phyloP scores from a whole-genome alignment of 257 asterid genomes.

The Primulina eburnea region DNA sequence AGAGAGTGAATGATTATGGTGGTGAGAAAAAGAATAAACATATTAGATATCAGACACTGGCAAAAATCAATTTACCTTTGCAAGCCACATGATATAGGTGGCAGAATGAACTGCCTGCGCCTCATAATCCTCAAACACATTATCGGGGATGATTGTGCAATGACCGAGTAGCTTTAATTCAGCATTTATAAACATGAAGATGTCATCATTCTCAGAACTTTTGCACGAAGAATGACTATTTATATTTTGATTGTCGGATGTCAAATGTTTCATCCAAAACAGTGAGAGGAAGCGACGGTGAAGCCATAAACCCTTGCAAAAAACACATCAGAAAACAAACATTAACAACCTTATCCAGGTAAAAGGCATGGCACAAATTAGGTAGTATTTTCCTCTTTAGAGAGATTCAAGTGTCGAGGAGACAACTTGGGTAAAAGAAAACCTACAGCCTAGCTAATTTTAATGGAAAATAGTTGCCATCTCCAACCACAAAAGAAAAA shows the following conservation, averaged over 20 bases:
- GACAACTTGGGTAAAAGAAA: background rate
- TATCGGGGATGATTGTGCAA: constrained; percentile 57
- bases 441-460: no score
- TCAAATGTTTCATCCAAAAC: constrained; percentile 59
- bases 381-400: background rate
- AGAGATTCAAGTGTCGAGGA: background rate
- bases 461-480: no score
- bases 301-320: constrained; percentile 82
- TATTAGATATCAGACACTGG: background rate
- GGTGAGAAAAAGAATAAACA: background rate
- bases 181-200: constrained; percentile 36
- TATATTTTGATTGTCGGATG: constrained; percentile 17
- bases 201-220: constrained; percentile 19
- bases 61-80: constrained; percentile 47
- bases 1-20: background rate
- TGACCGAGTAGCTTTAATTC: constrained; percentile 50
- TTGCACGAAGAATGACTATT: constrained; percentile 21
- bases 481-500: no score
- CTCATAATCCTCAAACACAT: constrained; percentile 64
- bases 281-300: constrained; percentile 89
- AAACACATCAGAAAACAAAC: constrained; percentile 19
- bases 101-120: constrained; percentile 75
- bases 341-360: constrained; percentile 1
- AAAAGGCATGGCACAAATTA: no score
- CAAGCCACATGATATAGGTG: constrained; percentile 76